Conservation (phyloP, 1,139 yeast genomes). For the Chernovozyma aurita region DNA sequence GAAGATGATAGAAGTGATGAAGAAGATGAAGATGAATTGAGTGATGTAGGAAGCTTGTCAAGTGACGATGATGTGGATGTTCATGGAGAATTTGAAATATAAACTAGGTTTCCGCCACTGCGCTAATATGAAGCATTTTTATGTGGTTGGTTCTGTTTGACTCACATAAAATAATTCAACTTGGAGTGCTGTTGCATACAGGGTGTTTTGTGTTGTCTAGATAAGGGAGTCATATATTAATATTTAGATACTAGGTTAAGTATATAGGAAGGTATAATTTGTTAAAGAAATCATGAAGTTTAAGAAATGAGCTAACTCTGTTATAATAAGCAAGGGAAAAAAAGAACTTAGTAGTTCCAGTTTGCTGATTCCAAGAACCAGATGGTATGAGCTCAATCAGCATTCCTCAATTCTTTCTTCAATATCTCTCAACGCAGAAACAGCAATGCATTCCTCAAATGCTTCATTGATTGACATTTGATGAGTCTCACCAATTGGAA, state of each 20-base stretch:
- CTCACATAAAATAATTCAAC: no score
- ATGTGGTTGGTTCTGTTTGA: neutral
- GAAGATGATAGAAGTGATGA: constrained; percentile 35
- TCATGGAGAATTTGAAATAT: constrained; percentile 8
- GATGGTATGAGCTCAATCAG: no score
- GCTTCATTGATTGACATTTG: constrained; percentile 3
- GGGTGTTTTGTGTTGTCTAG: neutral
- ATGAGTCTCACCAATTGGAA: constrained; percentile 3
- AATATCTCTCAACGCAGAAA: neutral
- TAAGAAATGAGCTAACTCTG: no score
- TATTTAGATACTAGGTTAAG: neutral
- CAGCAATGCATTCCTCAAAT: constrained; percentile 2
- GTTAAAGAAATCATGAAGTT: no score
- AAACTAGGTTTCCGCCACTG: no score
- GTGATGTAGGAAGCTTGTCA: constrained; percentile 47
- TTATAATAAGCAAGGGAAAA: no score
- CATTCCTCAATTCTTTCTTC: neutral
- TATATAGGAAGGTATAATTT: constrained; percentile 1
- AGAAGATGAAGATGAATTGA: constrained; percentile 42
- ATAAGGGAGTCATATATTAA: constrained; percentile 1
- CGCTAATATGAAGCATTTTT: no score
- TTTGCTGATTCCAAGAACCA: no score
- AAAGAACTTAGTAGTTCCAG: no score
- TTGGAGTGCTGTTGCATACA: neutral
- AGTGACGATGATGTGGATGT: constrained; percentile 38